Base-by-base conservation (phyloP, 1,284 basidiomycete species). In the Neotropicomus parvogracilis region DNA sequence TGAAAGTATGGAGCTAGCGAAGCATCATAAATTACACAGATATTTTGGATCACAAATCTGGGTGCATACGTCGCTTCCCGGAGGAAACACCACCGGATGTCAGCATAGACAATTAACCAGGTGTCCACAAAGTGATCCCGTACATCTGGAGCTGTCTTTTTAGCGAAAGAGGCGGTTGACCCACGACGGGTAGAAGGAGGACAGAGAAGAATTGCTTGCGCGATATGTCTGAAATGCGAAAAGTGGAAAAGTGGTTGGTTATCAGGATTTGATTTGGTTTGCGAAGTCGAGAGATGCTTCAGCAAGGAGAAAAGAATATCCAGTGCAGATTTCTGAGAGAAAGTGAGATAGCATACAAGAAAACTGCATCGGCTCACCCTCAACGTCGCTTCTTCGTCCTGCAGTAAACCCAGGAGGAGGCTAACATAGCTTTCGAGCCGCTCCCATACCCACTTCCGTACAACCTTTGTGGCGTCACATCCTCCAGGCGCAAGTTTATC, bases 81-180 rank as follows among this genome's bases (percentile, higher is more conserved):
- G 51, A 97, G 79, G 71, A 97, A 97, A 67, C 90, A 91, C 85
- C 90, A 97, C 49, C 95, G 83, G 21, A 98, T 75, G 64, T 98
- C 97, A 55, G 95, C 91, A 64, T 95, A 73, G 14, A 88, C 81
- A 54, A 82, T 83, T 52, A 91, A 75, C 82, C 84, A 91, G 10
- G 75, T 81, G 32, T 80, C 77, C 49, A 83, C 69, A 60, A 91
- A 89, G 21, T 75, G 66, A 44, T 83, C 74, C 19, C 79, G 69
- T 9, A 91, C 81, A 54, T 88, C 84, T 3, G 71, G 43, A 40
- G 83, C 75, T 21, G 83, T 66, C 35, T 68, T 62, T 3, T 71
- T 67, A 20, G 68, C 64, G 17, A 56, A 59, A 35, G 44, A 39
- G 20, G 56, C 48, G 7, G 48, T 37, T 37, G 49, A 54, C 56